phyloP scores from a whole-genome alignment of 1,284 basidiomycete species.

The Apiotrichum domesticum region DNA sequence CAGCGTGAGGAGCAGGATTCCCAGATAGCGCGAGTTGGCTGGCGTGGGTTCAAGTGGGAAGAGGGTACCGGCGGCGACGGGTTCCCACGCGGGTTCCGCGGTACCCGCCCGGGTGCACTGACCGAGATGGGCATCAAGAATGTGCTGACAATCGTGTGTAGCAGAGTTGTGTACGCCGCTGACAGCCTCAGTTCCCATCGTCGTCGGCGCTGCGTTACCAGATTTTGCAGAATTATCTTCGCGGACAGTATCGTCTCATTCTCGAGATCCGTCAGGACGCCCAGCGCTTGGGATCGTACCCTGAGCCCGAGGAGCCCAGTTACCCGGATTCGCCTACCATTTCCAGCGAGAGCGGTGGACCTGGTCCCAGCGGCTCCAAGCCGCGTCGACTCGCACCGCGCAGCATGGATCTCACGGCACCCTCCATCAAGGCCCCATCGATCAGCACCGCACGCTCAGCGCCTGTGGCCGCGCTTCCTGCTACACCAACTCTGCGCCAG shows the following conservation, averaged over 20 bases:
- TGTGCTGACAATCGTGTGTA: conserved; percentile 74
- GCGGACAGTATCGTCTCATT: conserved; percentile 49
- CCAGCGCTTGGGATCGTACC: conserved; percentile 31
- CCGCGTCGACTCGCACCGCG: not conserved
- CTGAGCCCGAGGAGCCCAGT: conserved; percentile 30
- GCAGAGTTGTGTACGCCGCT: not conserved
- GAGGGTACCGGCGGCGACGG: conserved; percentile 37
- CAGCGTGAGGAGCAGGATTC: conserved; percentile 21
- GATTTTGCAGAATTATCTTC: conserved; percentile 51
- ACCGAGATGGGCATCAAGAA: conserved; percentile 76
- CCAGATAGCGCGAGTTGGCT: conserved; percentile 30
- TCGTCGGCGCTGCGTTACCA: conserved; percentile 52
- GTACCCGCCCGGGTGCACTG: conserved; percentile 61
- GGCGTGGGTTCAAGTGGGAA: conserved; percentile 44
- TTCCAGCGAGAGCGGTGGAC: conserved; percentile 21
- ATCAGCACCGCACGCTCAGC: conserved; percentile 17
- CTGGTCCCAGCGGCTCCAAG: not conserved
- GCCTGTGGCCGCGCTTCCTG: conserved; percentile 3
- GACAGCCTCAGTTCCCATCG: conserved; percentile 47
- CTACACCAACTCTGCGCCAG: conserved; percentile 19
- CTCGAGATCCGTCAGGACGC: conserved; percentile 35
- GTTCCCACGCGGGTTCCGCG: conserved; percentile 40
- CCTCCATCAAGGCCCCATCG: conserved; percentile 17
- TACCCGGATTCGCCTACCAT: conserved; percentile 17
- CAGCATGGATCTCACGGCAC: conserved; percentile 14